Evolutionary conservation across 2,329 filamentous ascomycete genomes (phyloP).

Genomic region (Trichoderma polysporum): DNA sequence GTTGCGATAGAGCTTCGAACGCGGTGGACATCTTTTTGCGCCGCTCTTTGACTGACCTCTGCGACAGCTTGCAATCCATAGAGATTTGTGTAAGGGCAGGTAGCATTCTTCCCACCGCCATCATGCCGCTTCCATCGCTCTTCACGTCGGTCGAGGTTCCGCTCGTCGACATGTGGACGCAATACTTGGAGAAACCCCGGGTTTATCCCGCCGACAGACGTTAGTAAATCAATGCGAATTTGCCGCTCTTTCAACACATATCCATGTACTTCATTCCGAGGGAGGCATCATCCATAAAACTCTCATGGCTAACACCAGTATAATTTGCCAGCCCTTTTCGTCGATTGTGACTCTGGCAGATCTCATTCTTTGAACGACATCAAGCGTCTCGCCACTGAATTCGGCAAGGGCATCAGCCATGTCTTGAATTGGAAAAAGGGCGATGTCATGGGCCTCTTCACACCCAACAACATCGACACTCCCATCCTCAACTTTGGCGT

Average conservation of each 20-base stretch:
- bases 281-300: neutral
- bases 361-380: conserved; percentile 70
- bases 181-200: conserved; percentile 70
- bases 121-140: conserved; percentile 71
- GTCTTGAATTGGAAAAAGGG: conserved; percentile 77
- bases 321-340: conserved; percentile 64
- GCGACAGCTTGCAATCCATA: neutral
- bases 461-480: conserved; percentile 84
- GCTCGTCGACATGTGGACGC: conserved; percentile 72
- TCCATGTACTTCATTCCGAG: no score
- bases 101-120: neutral
- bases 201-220: conserved; percentile 73
- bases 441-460: conserved; percentile 79
- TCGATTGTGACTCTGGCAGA: conserved; percentile 67
- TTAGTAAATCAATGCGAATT: conserved; percentile 36
- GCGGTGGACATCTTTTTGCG: neutral
- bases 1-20: neutral
- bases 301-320: neutral
- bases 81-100: neutral
- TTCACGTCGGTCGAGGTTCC: conserved; percentile 69
- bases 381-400: conserved; percentile 65
- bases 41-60: neutral
- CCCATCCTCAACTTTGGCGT: conserved; percentile 74
- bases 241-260: neutral
- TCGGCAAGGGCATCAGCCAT: conserved; percentile 75